Evolutionary conservation across 805 yeast genomes (phyloP), one percentile per base, ranked within the genome.

Genomic region (Sungouiozyma intestinalis): DNA sequence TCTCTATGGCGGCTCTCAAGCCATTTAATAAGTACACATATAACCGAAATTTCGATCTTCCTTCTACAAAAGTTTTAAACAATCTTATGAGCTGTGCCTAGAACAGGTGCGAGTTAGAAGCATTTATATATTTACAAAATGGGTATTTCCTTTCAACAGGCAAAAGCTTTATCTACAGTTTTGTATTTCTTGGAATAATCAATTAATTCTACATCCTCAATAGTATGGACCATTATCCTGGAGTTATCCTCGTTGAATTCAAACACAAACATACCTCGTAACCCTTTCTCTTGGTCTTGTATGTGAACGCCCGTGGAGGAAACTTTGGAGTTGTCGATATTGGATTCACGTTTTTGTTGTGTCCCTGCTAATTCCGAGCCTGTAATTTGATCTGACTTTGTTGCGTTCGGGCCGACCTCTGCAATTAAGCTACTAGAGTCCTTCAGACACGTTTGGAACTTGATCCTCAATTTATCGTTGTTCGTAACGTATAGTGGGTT

Each of bases 191-290:
- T 52, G 15, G 63, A 62, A 36, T 58, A 68, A 50, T 79, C 83
- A 18, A 75, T 59, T 36, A 79, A 66, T 45, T 79, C 80, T 43
- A 82, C 68, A 50, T 78, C 72, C 49, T 82, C 90, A 27, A 82
- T 68, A 2, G 83, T 77, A 53, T 81, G 85, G 4, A 77, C 84
- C 5, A 67, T 37, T 29, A 82, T 73, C 45, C 66, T 56, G 44
- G 73, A 70, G 53, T 79, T 77, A n/a, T 65, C 62, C 18, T 68
- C 69, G 51, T 71, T 75, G 44, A 82, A 64, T 52, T 81, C 88
- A 53, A 81, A 81, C 6, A 79, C 67, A 51, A 81, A 81, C 2
- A 77, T 57, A 1, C 88, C 90, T 42, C 15, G 48, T 27, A 37
- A 41, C 32, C 36, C 43, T 33, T 36, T 43, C 33, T 33, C 20